phyloP scores from a whole-genome alignment of 345 rosid genomes.

The Euphorbia peplus region DNA sequence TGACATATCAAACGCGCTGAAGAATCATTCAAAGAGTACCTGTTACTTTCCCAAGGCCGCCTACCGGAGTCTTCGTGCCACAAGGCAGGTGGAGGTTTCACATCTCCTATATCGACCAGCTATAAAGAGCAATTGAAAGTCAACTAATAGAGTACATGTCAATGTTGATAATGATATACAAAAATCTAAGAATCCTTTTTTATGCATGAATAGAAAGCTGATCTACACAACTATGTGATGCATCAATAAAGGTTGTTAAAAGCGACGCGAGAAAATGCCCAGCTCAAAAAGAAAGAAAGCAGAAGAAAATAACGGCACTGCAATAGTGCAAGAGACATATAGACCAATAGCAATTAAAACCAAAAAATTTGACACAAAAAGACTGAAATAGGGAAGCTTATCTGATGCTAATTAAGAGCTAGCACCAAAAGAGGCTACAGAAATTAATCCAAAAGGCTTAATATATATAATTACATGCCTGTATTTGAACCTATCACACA shows the following conservation, averaged over 20 bases:
- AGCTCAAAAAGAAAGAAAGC: background rate
- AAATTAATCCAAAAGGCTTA: background rate
- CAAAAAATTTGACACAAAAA: background rate
- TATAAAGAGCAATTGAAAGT: conserved; percentile 26
- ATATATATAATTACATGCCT: too few species aligned
- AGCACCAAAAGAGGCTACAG: background rate
- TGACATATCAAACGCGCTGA: background rate
- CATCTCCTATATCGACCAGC: conserved; percentile 54
- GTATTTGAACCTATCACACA: too few species aligned
- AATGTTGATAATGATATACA: conserved; percentile 10
- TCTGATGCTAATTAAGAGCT: background rate
- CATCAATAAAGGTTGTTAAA: background rate
- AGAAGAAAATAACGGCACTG: background rate
- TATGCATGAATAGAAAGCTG: background rate
- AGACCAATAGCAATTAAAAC: background rate
- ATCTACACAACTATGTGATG: background rate
- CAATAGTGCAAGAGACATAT: background rate
- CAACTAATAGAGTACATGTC: conserved; percentile 5
- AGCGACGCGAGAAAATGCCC: too few species aligned
- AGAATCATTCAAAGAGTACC: conserved; percentile 20
- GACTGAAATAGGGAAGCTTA: background rate
- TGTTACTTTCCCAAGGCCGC: conserved; percentile 49
- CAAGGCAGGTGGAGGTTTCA: conserved; percentile 54
- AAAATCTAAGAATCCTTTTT: background rate
- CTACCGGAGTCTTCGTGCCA: conserved; percentile 84